Conservation (phyloP, 192 early-diverging fungal species). For the Mortierella antarctica region DNA sequence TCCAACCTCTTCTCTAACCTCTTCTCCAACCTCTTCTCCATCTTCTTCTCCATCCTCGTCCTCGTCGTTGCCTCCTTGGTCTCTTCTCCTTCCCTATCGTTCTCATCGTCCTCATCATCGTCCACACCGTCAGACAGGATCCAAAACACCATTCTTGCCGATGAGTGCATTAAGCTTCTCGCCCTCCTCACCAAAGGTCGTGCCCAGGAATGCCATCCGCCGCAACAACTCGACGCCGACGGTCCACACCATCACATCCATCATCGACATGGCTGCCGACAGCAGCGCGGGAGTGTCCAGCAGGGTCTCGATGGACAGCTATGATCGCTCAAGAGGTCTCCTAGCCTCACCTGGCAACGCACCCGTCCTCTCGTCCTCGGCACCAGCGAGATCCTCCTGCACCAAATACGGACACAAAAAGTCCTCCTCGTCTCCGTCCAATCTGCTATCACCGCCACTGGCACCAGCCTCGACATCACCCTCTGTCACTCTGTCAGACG, state of each 20-base stretch:
- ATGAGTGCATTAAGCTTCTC: background rate
- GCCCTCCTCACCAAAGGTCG: slow-evolving; percentile 1
- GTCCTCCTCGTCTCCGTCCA: slow-evolving; percentile 36
- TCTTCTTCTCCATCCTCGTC: background rate
- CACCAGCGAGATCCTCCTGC: background rate
- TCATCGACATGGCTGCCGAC: background rate
- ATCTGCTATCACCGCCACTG: slow-evolving; percentile 25
- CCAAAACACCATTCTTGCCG: background rate
- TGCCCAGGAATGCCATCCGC: slow-evolving; percentile 17
- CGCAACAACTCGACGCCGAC: slow-evolving; percentile 31
- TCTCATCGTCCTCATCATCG: background rate
- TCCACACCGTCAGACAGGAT: background rate
- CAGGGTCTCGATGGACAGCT: slow-evolving; percentile 37
- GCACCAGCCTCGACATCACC: slow-evolving; percentile 5
- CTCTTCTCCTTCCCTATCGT: background rate
- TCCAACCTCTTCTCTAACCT: background rate
- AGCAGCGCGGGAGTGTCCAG: slow-evolving; percentile 4
- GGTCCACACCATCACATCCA: slow-evolving; percentile 15
- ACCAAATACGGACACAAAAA: slow-evolving; percentile 38
- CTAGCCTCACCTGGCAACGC: background rate
- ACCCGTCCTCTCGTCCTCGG: slow-evolving; percentile 1
- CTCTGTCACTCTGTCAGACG: background rate
- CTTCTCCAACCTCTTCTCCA: slow-evolving; percentile 2
- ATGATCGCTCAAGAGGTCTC: slow-evolving; percentile 22
- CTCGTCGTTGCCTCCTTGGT: background rate